phyloP scores from a whole-genome alignment of 805 yeast species.

The Saccharomycopsis oosterbeekiorum region DNA sequence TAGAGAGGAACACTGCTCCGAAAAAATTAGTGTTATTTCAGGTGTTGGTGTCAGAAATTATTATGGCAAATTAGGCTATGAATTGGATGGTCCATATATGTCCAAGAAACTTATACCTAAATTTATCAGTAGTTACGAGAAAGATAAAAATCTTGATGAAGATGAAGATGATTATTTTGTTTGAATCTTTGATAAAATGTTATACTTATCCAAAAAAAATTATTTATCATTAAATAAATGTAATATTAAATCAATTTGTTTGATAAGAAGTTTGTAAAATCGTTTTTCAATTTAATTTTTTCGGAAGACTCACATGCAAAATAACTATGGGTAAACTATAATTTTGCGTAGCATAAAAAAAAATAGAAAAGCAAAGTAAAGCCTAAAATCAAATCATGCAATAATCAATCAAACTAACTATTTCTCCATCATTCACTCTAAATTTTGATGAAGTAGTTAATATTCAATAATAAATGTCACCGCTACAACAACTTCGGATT shows the following conservation, averaged over 20 bases:
- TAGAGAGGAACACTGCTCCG: conserved; percentile 86
- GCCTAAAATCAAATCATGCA: no score
- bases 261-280: no score
- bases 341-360: no score
- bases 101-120: conserved; percentile 40
- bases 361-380: no score
- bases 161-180: neutral
- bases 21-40: conserved; percentile 84
- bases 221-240: no score
- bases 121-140: neutral
- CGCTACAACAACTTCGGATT: neutral
- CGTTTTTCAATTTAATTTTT: no score
- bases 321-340: no score
- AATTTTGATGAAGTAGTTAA: no score
- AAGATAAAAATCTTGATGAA: conserved; percentile 4
- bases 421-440: no score
- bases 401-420: no score
- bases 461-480: neutral
- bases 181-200: neutral
- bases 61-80: conserved; percentile 85
- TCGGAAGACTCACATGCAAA: no score
- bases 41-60: conserved; percentile 98
- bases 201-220: neutral
- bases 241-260: no score
- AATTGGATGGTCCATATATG: conserved; percentile 94